A percentile compares a stretch with the other conserved stretches of the same genome.
Evolutionary conservation across 2,329 filamentous ascomycete genomes (phyloP).

Genomic region (Alternaria gaisen): DNA sequence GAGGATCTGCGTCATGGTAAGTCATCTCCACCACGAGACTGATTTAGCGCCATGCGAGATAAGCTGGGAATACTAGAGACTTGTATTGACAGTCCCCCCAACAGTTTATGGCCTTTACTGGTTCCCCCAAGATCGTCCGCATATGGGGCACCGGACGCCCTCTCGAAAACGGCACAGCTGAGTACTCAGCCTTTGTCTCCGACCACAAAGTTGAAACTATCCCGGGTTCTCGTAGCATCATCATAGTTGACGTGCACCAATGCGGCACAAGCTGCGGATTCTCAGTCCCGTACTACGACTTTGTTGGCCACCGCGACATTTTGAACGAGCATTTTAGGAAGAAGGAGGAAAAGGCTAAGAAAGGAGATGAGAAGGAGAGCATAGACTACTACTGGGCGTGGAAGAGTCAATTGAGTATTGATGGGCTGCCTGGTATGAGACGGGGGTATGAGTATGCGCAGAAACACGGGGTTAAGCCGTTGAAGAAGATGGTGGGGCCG

Average conservation of each 20-base stretch:
- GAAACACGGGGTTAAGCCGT: slow-evolving; percentile 49
- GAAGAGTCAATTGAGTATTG: slow-evolving; percentile 55
- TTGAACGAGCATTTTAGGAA: slow-evolving; percentile 55
- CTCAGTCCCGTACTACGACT: slow-evolving; percentile 56
- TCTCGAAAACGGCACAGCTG: slow-evolving; percentile 50
- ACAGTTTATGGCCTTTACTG: slow-evolving; percentile 54
- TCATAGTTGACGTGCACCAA: slow-evolving; percentile 56
- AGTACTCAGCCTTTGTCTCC: slow-evolving; percentile 47
- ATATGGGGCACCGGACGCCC: slow-evolving; percentile 53
- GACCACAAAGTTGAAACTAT: slow-evolving; percentile 47
- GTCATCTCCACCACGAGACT: too few relatives aligned
- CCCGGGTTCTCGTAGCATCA: slow-evolving; percentile 52
- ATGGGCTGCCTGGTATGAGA: slow-evolving; percentile 57
- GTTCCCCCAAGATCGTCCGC: slow-evolving; percentile 54
- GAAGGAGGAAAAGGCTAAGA: slow-evolving; percentile 47
- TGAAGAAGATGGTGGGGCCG: slow-evolving; percentile 56
- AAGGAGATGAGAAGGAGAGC: slow-evolving; percentile 50
- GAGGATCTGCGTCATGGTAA: slow-evolving; percentile 50
- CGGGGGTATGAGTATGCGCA: slow-evolving; percentile 49
- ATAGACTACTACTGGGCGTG: slow-evolving; percentile 58
- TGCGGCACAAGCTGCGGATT: slow-evolving; percentile 56
- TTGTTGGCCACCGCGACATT: slow-evolving; percentile 51
- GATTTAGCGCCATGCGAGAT: not conserved
- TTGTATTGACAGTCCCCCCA: not conserved
- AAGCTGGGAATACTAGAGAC: not conserved